Evolutionary conservation across 2,329 filamentous ascomycete genomes (phyloP), one percentile per base, ranked within the genome.

Genomic region (Xylariaceae sp.): DNA sequence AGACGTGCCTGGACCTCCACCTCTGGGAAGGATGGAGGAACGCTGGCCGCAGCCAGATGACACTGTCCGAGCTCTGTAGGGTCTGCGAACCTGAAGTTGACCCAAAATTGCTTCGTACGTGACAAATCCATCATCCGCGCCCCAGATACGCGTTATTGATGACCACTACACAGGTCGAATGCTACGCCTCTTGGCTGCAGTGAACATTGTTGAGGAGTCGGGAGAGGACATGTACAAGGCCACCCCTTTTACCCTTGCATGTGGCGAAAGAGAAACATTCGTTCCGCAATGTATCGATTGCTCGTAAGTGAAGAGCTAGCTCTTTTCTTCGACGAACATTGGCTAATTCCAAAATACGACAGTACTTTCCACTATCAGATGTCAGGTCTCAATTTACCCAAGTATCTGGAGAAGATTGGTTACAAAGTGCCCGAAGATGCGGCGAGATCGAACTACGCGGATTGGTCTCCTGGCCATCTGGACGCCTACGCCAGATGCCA

Each of bases 201-300:
- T 54, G 30, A 52, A 56, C 17, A 48, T 62, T 32, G 47, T 64
- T 14, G 49, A 57, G 36, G 61, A 66, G 53, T 44, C 53, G 7
- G 59, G 52, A 11, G 46, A 59, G 43, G 62, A 65, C 39, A 49
- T 51, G 19, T 66, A 59, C 30, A 58, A 59, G 15, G 56, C 59
- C 32, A 67, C 62, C 11, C 47, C 48, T 1, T 60, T 65, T 44
- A 62, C 64, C 3, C 55, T 61, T 6, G 53, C 60, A 1, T 47
- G 66, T n/a, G 60, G 60, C 5, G 55, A 62, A 35, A 49, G 58
- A 7, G 56, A 56, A 42, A 63, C 58, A 36, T 57, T 49, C 12
- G 56, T 63, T 47, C 56, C 54, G 5, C 62, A 60, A 35, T 50
- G 55, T 6, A 58, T 66, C 52, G 22, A 49, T 22, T 48, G 51